Percentiles rank a stretch among this genome's conserved stretches.
Conservation (phyloP, 495 filamentous ascomycete species). For the Neurospora terricola region DNA sequence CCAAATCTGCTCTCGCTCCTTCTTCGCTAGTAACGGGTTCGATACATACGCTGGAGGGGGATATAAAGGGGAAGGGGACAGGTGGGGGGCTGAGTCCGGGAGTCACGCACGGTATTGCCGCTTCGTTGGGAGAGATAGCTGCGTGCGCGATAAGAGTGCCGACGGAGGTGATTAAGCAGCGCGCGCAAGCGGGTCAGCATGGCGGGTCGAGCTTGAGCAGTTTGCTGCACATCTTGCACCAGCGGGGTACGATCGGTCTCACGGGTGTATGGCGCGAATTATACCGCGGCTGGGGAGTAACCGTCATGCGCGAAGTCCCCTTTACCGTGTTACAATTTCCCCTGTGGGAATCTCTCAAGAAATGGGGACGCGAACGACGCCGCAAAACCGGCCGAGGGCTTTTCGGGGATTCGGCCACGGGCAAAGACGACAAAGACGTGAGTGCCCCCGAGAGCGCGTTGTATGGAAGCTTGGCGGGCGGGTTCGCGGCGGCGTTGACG, state of each 20-base stretch:
- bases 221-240: conserved; percentile 58
- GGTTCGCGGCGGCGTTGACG: conserved; percentile 77
- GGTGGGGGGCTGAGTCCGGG: conserved; percentile 3
- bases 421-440: conserved; percentile 37
- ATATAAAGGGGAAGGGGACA: neutral
- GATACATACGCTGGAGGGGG: neutral
- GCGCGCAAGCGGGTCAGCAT: conserved; percentile 77
- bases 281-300: conserved; percentile 84
- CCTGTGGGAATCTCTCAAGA: conserved; percentile 89
- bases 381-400: conserved; percentile 40
- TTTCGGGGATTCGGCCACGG: conserved; percentile 25
- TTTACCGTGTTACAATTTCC: conserved; percentile 97
- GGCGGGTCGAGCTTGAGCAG: conserved; percentile 39
- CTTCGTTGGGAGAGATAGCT: conserved; percentile 76
- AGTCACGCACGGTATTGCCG: conserved; percentile 67
- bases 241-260: conserved; percentile 35
- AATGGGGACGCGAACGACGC: conserved; percentile 29
- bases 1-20: conserved; percentile 10
- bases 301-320: conserved; percentile 89
- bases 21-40: too few relatives aligned
- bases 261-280: conserved; percentile 65
- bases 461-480: conserved; percentile 76
- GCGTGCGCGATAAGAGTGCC: conserved; percentile 89
- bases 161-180: conserved; percentile 94
- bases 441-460: conserved; percentile 71